These are phyloP conservation scores for Euphorbia tirucalli DNA, from an alignment of 345 rosid species.

Conservation along the genomic window DNA sequence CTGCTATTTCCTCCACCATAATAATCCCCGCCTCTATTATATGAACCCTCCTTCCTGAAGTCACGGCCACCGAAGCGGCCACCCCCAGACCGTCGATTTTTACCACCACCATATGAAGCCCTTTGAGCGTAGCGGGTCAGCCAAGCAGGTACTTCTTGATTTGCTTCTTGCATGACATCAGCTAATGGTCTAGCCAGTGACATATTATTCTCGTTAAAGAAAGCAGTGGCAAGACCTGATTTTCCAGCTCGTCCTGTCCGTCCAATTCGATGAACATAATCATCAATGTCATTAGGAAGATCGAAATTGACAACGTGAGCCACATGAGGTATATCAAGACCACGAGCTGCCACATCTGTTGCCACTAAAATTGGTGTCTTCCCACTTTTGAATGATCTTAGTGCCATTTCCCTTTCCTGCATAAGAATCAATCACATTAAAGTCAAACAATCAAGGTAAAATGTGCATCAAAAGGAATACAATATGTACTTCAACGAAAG, in stretches of 20 bases:
- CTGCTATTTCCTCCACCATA: slow-evolving; percentile 23
- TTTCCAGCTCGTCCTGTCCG: slow-evolving; percentile 98
- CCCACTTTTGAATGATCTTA: slow-evolving; percentile 88
- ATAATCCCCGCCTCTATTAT: slow-evolving; percentile 20
- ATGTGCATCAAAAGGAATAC: background rate
- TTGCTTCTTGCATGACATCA: slow-evolving; percentile 35
- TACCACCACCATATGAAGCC: slow-evolving; percentile 18
- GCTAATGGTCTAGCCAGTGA: slow-evolving; percentile 27
- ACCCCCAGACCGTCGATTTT: slow-evolving; percentile 25
- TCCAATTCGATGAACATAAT: slow-evolving; percentile 96
- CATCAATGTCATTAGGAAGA: slow-evolving; percentile 96
- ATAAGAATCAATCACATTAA: slow-evolving; percentile 3
- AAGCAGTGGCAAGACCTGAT: slow-evolving; percentile 64
- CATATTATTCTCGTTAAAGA: slow-evolving; percentile 28
- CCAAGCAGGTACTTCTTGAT: slow-evolving; percentile 36
- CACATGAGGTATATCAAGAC: slow-evolving; percentile 96
- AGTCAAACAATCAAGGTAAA: background rate
- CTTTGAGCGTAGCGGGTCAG: slow-evolving; percentile 27
- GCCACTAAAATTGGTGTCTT: slow-evolving; percentile 93
- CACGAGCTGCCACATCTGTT: slow-evolving; percentile 94
- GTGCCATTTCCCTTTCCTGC: slow-evolving; percentile 93
- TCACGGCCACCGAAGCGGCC: slow-evolving; percentile 32
- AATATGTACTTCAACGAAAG: background rate
- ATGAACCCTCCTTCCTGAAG: slow-evolving; percentile 24
- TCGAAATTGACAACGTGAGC: slow-evolving; percentile 96